phyloP scores from a whole-genome alignment of 305 asterid genomes.

The Stenogyne calaminthoides region DNA sequence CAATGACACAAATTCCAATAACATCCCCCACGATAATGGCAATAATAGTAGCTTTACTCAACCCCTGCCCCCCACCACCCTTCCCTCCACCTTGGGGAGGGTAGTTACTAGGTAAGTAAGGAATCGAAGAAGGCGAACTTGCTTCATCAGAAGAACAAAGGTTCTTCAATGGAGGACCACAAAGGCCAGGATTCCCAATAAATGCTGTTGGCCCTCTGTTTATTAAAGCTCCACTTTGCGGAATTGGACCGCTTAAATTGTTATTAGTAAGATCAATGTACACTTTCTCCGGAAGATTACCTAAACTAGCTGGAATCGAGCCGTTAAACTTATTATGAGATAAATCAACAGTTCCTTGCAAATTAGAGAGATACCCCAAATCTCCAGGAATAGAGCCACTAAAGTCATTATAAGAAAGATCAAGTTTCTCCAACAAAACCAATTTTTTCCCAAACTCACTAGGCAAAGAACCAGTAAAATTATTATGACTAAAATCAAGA shows the following conservation, averaged over 20 bases:
- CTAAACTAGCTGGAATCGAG: slow-evolving; percentile 74
- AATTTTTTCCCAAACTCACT: slow-evolving; percentile 59
- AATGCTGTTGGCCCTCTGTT: slow-evolving; percentile 98
- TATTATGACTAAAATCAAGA: slow-evolving; percentile 65
- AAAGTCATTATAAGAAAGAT: slow-evolving; percentile 66
- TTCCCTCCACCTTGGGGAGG: slow-evolving; percentile 46
- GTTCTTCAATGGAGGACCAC: slow-evolving; percentile 88
- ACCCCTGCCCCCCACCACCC: slow-evolving; percentile 43
- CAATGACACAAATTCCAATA: slow-evolving; percentile 83
- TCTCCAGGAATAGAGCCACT: slow-evolving; percentile 70
- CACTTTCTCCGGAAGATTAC: slow-evolving; percentile 90
- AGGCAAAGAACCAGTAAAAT: slow-evolving; percentile 72
- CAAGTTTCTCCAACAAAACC: slow-evolving; percentile 64
- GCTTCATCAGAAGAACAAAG: slow-evolving; percentile 61
- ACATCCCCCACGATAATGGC: slow-evolving; percentile 78
- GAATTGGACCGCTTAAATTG: slow-evolving; percentile 77
- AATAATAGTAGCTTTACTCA: slow-evolving; percentile 59
- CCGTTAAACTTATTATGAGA: slow-evolving; percentile 80
- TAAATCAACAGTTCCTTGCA: slow-evolving; percentile 84
- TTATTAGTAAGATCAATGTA: slow-evolving; percentile 87
- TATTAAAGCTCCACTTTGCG: slow-evolving; percentile 87
- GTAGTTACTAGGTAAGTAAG: slow-evolving; percentile 59
- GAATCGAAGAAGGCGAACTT: slow-evolving; percentile 60
- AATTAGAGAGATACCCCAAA: slow-evolving; percentile 63
- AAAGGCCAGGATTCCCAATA: slow-evolving; percentile 80